Evolutionary conservation across 768 basidiomycete genomes (phyloP).

Genomic region (Auriculariales sp.): DNA sequence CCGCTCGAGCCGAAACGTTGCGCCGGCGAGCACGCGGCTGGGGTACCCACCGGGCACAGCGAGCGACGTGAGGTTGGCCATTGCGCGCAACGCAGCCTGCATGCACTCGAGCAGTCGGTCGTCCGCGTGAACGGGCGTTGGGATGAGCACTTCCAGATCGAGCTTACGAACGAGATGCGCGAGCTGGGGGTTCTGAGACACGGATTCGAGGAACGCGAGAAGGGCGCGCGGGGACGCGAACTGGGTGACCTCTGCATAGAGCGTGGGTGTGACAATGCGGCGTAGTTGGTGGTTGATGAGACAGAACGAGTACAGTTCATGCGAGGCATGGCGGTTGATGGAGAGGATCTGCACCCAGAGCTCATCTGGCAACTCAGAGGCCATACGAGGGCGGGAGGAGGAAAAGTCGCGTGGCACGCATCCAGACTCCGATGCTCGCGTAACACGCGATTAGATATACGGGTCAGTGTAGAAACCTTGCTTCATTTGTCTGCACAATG

Average conservation of each 20-base stretch:
- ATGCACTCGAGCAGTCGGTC: neutral
- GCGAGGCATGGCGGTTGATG: neutral
- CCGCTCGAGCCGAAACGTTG: neutral
- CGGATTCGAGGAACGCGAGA: neutral
- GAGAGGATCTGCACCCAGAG: neutral
- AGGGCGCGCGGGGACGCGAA: neutral
- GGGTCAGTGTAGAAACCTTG: too few relatives aligned
- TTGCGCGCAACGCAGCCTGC: neutral
- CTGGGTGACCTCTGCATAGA: neutral
- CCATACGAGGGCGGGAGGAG: too few relatives aligned
- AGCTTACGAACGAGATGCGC: neutral
- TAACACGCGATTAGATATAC: too few relatives aligned
- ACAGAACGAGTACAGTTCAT: neutral
- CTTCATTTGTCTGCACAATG: too few relatives aligned
- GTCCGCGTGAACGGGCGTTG: neutral
- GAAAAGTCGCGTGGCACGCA: too few relatives aligned
- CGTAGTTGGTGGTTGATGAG: neutral
- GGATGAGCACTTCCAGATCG: too few relatives aligned
- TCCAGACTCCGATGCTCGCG: too few relatives aligned
- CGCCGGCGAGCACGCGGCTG: neutral
- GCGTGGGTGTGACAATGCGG: neutral
- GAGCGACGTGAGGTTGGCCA: neutral
- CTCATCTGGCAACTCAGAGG: neutral
- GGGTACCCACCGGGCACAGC: neutral
- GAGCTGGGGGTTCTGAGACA: neutral